Percentiles rank a stretch among this genome's conserved stretches.
Conservation (phyloP, 495 filamentous ascomycete species). For the Annulohypoxylon moriforme region DNA sequence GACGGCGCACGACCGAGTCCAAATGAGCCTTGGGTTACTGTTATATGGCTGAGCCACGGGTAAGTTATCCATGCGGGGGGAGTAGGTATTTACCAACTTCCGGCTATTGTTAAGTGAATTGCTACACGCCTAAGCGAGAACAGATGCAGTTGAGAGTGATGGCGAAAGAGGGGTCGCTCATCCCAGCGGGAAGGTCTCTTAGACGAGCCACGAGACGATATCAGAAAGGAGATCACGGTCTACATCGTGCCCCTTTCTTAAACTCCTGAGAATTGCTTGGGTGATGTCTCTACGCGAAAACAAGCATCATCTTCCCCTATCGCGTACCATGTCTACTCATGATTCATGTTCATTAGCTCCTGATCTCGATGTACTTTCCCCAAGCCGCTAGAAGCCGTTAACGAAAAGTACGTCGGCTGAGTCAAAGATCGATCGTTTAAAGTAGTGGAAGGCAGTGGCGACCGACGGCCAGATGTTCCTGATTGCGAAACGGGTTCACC, state of each 20-base stretch:
- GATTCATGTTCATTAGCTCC: neutral
- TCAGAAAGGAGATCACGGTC: conserved; percentile 15
- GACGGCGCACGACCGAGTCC: conserved; percentile 23
- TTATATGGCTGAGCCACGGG: conserved; percentile 37
- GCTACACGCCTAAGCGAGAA: conserved; percentile 34
- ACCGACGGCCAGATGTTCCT: conserved; percentile 40
- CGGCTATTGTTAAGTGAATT: conserved; percentile 41
- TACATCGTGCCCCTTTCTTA: neutral
- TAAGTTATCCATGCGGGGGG: conserved; percentile 40
- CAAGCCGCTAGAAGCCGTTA: neutral
- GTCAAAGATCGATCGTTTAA: conserved; percentile 11
- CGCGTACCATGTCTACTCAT: neutral
- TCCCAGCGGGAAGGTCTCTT: conserved; percentile 20
- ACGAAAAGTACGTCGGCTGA: neutral
- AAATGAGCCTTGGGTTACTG: conserved; percentile 40
- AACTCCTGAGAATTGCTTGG: neutral
- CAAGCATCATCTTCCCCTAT: neutral
- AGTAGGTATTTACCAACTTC: conserved; percentile 40
- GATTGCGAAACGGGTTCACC: conserved; percentile 32
- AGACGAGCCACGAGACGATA: conserved; percentile 7
- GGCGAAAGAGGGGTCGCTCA: conserved; percentile 36
- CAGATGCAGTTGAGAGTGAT: conserved; percentile 24
- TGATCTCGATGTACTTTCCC: neutral
- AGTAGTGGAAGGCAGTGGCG: conserved; percentile 20
- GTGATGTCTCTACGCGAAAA: conserved; percentile 2